These are phyloP conservation scores for Didymella glomerata DNA, from an alignment of 2,329 filamentous ascomycete genomes.

Conservation along the genomic window DNA sequence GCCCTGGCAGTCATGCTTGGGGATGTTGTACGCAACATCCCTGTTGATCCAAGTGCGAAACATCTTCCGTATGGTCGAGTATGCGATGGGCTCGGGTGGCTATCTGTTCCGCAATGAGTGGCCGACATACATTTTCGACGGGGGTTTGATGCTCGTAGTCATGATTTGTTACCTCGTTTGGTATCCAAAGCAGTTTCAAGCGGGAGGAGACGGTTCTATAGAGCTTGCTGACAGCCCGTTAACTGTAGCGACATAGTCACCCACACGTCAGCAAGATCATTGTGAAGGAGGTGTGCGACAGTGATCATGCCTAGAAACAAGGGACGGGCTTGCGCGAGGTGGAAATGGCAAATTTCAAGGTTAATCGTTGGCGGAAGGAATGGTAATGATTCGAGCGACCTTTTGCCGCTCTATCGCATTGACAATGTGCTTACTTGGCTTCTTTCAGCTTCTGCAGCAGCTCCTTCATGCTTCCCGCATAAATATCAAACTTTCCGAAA, in stretches of 20 bases:
- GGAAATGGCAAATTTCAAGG: no score
- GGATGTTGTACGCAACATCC: slow-evolving; percentile 55
- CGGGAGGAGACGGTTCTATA: not conserved
- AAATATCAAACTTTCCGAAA: slow-evolving; percentile 39
- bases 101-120: slow-evolving; percentile 54
- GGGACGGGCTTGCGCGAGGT: no score
- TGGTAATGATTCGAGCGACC: not conserved
- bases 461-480: slow-evolving; percentile 34
- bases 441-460: slow-evolving; percentile 32
- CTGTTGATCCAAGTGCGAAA: slow-evolving; percentile 58
- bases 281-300: not conserved
- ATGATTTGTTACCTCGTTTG: not conserved
- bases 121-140: not conserved
- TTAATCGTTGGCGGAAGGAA: not conserved
- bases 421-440: not conserved
- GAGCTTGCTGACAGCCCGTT: not conserved
- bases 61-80: slow-evolving; percentile 60
- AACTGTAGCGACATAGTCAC: not conserved
- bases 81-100: slow-evolving; percentile 54
- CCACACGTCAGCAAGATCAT: not conserved
- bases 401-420: not conserved
- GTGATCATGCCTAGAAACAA: no score
- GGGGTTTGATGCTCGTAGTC: not conserved
- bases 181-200: not conserved
- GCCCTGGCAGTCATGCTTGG: not conserved